phyloP scores from a whole-genome alignment of 208 protist genomes.

The Blechomonas ayalai region DNA sequence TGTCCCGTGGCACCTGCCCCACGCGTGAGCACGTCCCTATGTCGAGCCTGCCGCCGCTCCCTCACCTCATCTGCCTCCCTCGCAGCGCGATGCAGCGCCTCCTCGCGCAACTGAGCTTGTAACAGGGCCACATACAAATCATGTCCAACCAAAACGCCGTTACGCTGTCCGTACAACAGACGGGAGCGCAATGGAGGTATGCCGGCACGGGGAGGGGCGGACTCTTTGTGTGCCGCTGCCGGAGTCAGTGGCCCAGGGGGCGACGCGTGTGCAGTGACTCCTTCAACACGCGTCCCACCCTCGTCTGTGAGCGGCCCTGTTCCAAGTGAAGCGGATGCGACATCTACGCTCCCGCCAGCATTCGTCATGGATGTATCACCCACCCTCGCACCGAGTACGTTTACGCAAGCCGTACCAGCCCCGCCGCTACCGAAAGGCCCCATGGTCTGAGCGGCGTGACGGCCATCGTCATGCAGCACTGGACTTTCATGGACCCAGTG shows the following conservation, averaged over 20 bases:
- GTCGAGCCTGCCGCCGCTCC: conserved; percentile 4
- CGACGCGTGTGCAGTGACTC: no score
- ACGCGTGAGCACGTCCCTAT: conserved; percentile 9
- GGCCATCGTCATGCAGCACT: no score
- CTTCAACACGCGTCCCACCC: no score
- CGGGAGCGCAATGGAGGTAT: conserved; percentile 42
- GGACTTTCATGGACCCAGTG: no score
- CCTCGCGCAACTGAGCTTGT: conserved; percentile 9
- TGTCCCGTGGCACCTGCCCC: no score
- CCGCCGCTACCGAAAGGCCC: conserved; percentile 14
- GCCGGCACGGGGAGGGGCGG: conserved; percentile 4
- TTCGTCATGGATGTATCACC: no score
- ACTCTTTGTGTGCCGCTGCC: no score
- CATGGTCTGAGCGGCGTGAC: no score
- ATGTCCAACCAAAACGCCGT: conserved; percentile 33
- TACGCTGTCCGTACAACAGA: conserved; percentile 47
- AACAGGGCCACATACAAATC: conserved; percentile 18
- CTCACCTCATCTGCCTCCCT: conserved; percentile 10
- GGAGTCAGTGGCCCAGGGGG: no score
- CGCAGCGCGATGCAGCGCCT: conserved; percentile 12
- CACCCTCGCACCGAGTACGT: conserved; percentile 22
- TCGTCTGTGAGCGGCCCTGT: no score
- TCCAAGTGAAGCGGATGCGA: no score
- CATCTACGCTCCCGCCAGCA: no score
- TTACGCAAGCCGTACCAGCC: conserved; percentile 28